Base-by-base conservation (phyloP, 164 flowering plant genomes). In the Magnolia officinalis region DNA sequence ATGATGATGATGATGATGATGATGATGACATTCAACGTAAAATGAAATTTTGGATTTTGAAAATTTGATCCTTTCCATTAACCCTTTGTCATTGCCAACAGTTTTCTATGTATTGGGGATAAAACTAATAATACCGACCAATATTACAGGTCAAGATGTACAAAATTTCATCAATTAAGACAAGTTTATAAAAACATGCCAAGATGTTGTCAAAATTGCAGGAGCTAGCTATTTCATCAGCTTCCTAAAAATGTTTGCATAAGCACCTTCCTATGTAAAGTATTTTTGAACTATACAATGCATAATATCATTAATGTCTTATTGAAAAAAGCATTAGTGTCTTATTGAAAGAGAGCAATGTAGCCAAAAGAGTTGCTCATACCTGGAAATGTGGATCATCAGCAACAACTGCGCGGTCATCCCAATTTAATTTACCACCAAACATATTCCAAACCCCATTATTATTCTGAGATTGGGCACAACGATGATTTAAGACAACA, bases 311-410 rank as follows among this genome's bases (percentile, higher is more conserved):
- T 37, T 37, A 37, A 37, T 37, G 45, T 37, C 45, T 37, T 37
- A 8, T 55, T 55, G 18, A 55, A 14, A 68, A 18, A 16, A 68
- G 6, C 21, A 37, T 31, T 16, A 67, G 45, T 19, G 16, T 19
- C 50, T 52, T 68, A 5, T 18, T 66, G 49, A 52, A 45, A 55
- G 10, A 2, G 45, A 74, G 14, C 49, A 14, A 76, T 72, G 13
- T 26, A 6, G 70, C 4, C 21, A 55, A 64, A 19, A 3, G 49
- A 70, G 63, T 65, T 23, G 51, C 65, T 52, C 52, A 52, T 77
- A 96, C 99, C 99, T 96, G 97, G 86, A 96, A 94, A 86, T 96
- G 99, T 45, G 98, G 98, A 86, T 96, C 99, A 84, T 96, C 99
- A 29, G 89, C 88, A 75, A 96, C 99, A 76, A 96, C 84, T 50